phyloP scores from a whole-genome alignment of 2,329 filamentous ascomycete species.

The Cladosporium oxysporum region DNA sequence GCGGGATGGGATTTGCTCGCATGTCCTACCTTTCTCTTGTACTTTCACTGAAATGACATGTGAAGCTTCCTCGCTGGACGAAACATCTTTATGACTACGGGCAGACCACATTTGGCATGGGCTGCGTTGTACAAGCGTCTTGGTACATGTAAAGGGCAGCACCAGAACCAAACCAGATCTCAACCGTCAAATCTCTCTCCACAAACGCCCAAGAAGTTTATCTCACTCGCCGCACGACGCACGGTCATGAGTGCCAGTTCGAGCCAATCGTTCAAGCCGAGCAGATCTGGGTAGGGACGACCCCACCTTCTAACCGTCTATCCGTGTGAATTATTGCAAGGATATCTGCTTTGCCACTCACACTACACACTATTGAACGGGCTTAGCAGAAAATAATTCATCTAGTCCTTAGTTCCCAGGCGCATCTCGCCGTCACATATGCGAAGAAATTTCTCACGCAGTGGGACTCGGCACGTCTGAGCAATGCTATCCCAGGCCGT shows the following conservation, averaged over 20 bases:
- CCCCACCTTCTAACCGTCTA: slow-evolving; percentile 1
- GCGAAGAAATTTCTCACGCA: not conserved
- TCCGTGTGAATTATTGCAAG: not conserved
- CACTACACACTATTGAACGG: not conserved
- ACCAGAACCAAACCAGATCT: not conserved
- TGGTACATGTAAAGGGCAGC: too few relatives aligned
- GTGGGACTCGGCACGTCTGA: not conserved
- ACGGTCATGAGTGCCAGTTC: not conserved
- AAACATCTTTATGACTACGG: too few relatives aligned
- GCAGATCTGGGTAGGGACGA: slow-evolving; percentile 2
- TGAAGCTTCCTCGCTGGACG: not conserved
- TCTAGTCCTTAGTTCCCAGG: not conserved
- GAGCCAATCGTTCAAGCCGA: slow-evolving; percentile 14
- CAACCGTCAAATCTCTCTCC: slow-evolving; percentile 5
- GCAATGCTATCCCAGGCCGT: not conserved
- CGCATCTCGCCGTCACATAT: not conserved
- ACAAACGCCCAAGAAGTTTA: slow-evolving; percentile 13
- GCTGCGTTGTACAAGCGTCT: not conserved
- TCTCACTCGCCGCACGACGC: slow-evolving; percentile 2
- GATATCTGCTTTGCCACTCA: not conserved
- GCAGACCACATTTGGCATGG: too few relatives aligned
- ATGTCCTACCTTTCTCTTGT: not conserved
- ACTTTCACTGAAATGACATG: not conserved
- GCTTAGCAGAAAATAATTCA: not conserved
- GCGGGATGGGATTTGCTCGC: not conserved